Conservation (phyloP, 345 rosid species). For the Hibiscus syriacus region DNA sequence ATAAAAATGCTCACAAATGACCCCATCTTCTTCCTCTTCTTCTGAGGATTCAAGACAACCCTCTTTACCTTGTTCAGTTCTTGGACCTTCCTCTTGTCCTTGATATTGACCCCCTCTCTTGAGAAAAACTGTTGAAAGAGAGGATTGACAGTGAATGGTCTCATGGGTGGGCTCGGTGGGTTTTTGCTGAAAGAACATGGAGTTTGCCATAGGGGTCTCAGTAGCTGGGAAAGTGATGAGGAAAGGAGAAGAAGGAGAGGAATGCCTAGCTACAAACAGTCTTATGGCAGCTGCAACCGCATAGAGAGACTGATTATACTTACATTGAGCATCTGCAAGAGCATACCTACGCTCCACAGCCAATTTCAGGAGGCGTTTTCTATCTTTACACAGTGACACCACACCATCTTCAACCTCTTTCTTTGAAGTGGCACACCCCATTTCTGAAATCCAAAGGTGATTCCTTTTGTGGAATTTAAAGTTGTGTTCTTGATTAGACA, state of each 20-base stretch:
- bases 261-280: too few relatives aligned
- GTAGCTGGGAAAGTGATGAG: constrained; percentile 24
- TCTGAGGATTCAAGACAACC: too few relatives aligned
- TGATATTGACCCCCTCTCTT: not conserved
- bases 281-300: too few relatives aligned
- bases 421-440: constrained; percentile 32
- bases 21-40: constrained; percentile 1
- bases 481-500: not conserved
- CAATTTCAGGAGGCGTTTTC: too few relatives aligned
- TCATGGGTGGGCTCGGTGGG: constrained; percentile 15
- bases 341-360: too few relatives aligned
- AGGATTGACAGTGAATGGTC: constrained; percentile 1
- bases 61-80: not conserved
- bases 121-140: constrained; percentile 10
- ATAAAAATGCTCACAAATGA: constrained; percentile 13
- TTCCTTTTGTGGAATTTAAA: not conserved
- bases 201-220: constrained; percentile 5
- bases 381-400: too few relatives aligned
- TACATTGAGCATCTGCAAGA: too few relatives aligned
- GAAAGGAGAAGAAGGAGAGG: constrained; percentile 29
- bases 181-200: constrained; percentile 17
- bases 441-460: not conserved
- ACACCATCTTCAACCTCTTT: constrained; percentile 24
- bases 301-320: too few relatives aligned
- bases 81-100: not conserved